These are phyloP conservation scores for Aphanocladium album DNA, from an alignment of 2,329 filamentous ascomycete genomes.

Conservation along the genomic window DNA sequence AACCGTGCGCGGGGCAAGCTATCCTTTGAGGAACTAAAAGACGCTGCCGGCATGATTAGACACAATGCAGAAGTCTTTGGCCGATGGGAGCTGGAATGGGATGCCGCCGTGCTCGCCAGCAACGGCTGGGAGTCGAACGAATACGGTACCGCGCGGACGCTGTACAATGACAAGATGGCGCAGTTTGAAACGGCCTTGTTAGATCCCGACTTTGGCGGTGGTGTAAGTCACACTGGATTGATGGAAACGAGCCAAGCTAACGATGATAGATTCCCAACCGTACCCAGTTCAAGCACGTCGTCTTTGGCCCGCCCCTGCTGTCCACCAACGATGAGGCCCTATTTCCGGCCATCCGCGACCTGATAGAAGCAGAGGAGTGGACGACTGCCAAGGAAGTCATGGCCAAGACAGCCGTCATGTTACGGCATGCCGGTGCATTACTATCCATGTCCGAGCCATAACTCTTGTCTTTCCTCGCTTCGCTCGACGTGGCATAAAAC, in stretches of 20 bases:
- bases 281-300: constrained; percentile 87
- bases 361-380: constrained; percentile 63
- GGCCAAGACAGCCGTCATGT: constrained; percentile 58
- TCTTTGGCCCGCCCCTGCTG: constrained; percentile 82
- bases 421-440: constrained; percentile 47
- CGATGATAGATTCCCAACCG: constrained; percentile 66
- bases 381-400: constrained; percentile 57
- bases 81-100: constrained; percentile 74
- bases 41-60: constrained; percentile 58
- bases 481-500: not conserved
- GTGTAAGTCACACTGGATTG: constrained; percentile 54
- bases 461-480: too few species aligned
- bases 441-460: constrained; percentile 8
- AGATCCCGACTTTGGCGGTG: constrained; percentile 66
- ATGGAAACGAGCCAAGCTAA: constrained; percentile 15
- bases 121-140: constrained; percentile 72
- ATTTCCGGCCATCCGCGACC: constrained; percentile 73
- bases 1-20: constrained; percentile 25
- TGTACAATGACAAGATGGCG: constrained; percentile 74
- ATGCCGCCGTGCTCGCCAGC: constrained; percentile 61
- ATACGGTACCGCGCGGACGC: constrained; percentile 61
- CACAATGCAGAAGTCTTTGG: constrained; percentile 53
- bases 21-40: constrained; percentile 31
- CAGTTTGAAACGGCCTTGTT: constrained; percentile 78
- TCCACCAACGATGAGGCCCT: constrained; percentile 60